These are phyloP conservation scores for Eucalyptus cladocalyx DNA, from an alignment of 345 rosid genomes.

Conservation along the genomic window DNA sequence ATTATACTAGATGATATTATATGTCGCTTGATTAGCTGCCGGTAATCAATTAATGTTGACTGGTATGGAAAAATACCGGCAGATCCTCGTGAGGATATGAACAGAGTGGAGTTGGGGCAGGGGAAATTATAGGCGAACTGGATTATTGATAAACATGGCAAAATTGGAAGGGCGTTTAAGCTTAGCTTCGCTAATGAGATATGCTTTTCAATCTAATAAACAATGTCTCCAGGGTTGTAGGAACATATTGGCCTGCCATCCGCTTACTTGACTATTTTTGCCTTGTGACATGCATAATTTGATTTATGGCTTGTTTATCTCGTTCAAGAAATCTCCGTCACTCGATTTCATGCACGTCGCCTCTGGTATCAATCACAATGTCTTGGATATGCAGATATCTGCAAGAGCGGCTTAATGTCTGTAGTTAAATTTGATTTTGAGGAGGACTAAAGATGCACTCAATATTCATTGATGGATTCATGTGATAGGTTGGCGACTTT, in stretches of 20 bases:
- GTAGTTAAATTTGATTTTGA: neutral
- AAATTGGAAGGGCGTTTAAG: neutral
- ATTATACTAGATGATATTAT: neutral
- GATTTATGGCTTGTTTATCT: neutral
- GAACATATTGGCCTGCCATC: neutral
- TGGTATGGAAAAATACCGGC: neutral
- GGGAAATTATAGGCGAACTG: neutral
- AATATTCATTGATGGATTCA: neutral
- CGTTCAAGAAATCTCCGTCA: neutral
- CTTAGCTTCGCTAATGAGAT: neutral
- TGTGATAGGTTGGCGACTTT: slow-evolving; percentile 73
- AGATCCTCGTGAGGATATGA: neutral
- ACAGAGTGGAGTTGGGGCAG: neutral
- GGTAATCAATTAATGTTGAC: neutral
- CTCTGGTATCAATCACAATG: neutral
- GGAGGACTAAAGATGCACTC: neutral
- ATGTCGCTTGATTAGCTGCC: neutral
- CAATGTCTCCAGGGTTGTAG: neutral
- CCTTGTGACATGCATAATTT: neutral
- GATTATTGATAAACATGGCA: neutral
- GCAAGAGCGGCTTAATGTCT: neutral
- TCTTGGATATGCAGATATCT: neutral
- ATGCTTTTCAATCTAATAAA: neutral
- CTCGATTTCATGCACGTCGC: neutral
- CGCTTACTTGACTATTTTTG: neutral